These are phyloP conservation scores for Papiliotrema terrestris DNA, from an alignment of 1,284 basidiomycete species.

Conservation along the genomic window DNA sequence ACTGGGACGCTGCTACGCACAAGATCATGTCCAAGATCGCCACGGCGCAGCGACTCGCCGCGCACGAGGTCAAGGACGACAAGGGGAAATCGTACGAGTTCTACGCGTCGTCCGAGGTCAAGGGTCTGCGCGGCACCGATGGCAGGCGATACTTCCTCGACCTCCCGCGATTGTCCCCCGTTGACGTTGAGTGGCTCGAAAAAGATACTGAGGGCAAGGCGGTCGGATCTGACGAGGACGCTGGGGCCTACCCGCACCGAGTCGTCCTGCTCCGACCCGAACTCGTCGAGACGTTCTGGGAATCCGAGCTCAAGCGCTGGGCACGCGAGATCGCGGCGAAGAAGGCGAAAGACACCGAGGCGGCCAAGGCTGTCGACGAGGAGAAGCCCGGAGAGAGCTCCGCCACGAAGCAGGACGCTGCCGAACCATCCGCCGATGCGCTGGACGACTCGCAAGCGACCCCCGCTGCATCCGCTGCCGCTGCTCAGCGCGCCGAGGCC, in stretches of 20 bases:
- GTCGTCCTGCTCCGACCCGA: slow-evolving; percentile 58
- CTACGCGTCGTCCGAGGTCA: slow-evolving; percentile 56
- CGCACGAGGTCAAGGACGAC: slow-evolving; percentile 53
- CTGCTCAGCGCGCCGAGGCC: slow-evolving; percentile 25
- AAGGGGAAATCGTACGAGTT: slow-evolving; percentile 52
- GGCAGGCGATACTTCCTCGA: slow-evolving; percentile 58
- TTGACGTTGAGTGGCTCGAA: slow-evolving; percentile 58
- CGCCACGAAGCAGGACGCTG: slow-evolving; percentile 41
- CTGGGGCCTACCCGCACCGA: slow-evolving; percentile 53
- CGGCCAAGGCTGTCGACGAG: slow-evolving; percentile 19
- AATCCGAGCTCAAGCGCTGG: slow-evolving; percentile 55
- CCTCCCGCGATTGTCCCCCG: slow-evolving; percentile 54
- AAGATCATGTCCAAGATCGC: slow-evolving; percentile 54
- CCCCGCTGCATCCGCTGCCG: slow-evolving; percentile 23
- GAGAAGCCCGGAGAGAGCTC: slow-evolving; percentile 45
- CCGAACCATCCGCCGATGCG: neutral
- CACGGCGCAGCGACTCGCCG: slow-evolving; percentile 52
- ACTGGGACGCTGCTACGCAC: slow-evolving; percentile 53
- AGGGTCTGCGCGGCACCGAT: slow-evolving; percentile 57
- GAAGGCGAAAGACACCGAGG: slow-evolving; percentile 19
- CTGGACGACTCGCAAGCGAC: slow-evolving; percentile 8
- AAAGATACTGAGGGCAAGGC: slow-evolving; percentile 49
- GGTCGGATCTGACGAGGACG: slow-evolving; percentile 18
- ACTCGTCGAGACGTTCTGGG: slow-evolving; percentile 56
- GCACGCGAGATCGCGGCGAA: slow-evolving; percentile 49